These are phyloP conservation scores for Phytophthora idaei DNA, from an alignment of 352 stramenopile genomes.

Conservation along the genomic window DNA sequence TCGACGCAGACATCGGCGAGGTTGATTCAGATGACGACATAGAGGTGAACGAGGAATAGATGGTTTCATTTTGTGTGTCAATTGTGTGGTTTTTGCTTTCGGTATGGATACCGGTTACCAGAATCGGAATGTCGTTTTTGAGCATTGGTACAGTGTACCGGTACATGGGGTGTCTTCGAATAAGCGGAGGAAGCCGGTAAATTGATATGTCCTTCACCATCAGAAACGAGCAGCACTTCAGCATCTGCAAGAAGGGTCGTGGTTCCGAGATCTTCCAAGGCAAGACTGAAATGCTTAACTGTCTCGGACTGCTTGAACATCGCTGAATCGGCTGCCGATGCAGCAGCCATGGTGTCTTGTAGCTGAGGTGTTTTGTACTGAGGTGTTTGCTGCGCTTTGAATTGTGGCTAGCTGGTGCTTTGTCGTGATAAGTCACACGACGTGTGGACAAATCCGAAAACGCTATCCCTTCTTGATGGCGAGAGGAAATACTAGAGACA, in stretches of 20 bases:
- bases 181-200: background rate
- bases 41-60: too few species aligned
- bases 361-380: background rate
- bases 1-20: too few species aligned
- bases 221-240: background rate
- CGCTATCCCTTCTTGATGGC: background rate
- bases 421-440: slow-evolving; percentile 1
- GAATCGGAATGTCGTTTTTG: too few species aligned
- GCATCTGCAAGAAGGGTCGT: background rate
- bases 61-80: too few species aligned
- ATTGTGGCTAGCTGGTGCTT: background rate
- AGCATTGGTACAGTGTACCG: too few species aligned
- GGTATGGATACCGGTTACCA: too few species aligned
- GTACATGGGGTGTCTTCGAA: too few species aligned
- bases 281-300: background rate
- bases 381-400: background rate
- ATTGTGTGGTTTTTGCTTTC: too few species aligned
- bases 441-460: background rate
- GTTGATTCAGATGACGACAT: too few species aligned
- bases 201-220: background rate
- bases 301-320: background rate
- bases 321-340: background rate
- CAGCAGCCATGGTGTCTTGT: background rate
- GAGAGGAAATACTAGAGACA: too few species aligned
- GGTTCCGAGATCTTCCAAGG: background rate